Base-by-base conservation (phyloP, 345 rosid species). In the Acer yangbiense region DNA sequence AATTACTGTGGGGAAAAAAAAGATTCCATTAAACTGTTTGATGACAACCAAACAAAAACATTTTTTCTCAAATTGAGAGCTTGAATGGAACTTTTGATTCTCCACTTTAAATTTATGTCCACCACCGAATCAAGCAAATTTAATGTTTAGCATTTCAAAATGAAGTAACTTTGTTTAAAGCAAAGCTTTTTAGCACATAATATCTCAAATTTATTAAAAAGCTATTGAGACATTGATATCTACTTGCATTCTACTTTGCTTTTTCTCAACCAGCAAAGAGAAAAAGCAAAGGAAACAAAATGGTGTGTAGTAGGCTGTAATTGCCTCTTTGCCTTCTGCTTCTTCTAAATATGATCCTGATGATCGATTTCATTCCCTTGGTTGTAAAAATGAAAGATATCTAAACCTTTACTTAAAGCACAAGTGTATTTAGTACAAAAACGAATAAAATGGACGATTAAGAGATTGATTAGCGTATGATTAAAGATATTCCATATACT, bases 221-320 rank as follows among this genome's bases (percentile, higher is more conserved):
- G 79, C 63, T 69, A 6, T 6, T 68, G 81, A 74, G 81, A 70
- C 80, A 77, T 55, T 55, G 64, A 55, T 74, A 73, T 76, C 68
- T 50, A 48, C 43, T 7, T 61, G 23, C 20, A 58, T 43, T 29
- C 70, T 25, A 61, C 72, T 67, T 71, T 75, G 68, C 78, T 78
- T 73, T 73, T 69, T 25, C 65, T 41, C 41, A 41, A 17, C 50
- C 41, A 41, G 7, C 50, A 78, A 68, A 54, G 43, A 46, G 2
- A 54, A 23, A 29, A 50, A 65, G 20, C 10, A 12, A 16, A 44
- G 10, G 7, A 29, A 16, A 27, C 32, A 12, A 54, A 60, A 39
- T 57, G 23, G 32, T 72, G 62, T 65, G 9, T 54, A 50, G 65
- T 75, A 54, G 55, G 64, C 61, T 63, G 69, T 13, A 13, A 50